Percentiles rank a stretch among this genome's conserved stretches.
Conservation (phyloP, 208 protist genomes). For the Acanthamoeba royreba region DNA sequence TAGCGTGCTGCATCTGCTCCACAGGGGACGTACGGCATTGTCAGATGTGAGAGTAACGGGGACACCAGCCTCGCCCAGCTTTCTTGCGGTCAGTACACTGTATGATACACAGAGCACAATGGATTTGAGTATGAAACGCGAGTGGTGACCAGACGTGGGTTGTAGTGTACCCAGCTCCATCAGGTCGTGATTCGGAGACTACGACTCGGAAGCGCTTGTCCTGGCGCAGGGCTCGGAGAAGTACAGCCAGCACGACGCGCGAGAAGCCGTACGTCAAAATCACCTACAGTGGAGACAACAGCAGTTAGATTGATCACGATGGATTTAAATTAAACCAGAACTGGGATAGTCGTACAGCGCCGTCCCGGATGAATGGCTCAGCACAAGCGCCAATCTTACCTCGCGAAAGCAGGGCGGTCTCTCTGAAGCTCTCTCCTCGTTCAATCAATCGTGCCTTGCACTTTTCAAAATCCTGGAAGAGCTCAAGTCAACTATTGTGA, state of each 20-base stretch:
- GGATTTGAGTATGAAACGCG: neutral
- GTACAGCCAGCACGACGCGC: slow-evolving; percentile 70
- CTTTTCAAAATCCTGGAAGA: slow-evolving; percentile 65
- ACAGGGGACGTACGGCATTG: slow-evolving; percentile 67
- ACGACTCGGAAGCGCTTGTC: slow-evolving; percentile 78
- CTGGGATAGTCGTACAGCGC: slow-evolving; percentile 21
- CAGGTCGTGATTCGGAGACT: slow-evolving; percentile 78
- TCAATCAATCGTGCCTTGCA: slow-evolving; percentile 72
- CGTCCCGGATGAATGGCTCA: slow-evolving; percentile 74
- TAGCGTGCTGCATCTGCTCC: too few species aligned
- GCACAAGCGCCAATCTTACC: slow-evolving; percentile 62
- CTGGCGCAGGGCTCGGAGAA: slow-evolving; percentile 57
- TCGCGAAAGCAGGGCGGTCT: slow-evolving; percentile 52
- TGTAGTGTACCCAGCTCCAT: slow-evolving; percentile 67
- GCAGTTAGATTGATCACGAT: neutral
- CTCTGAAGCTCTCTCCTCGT: slow-evolving; percentile 65
- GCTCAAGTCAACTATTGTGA: neutral
- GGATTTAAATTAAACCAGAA: neutral
- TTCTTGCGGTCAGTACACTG: slow-evolving; percentile 54
- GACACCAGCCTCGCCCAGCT: slow-evolving; percentile 66
- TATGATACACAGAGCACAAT: neutral
- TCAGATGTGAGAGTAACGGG: slow-evolving; percentile 81
- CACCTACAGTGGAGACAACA: slow-evolving; percentile 33
- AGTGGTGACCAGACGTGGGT: neutral
- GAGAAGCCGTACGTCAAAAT: slow-evolving; percentile 79